phyloP scores from a whole-genome alignment of 176 grass and related monocot genomes.

The Otatea glauca region DNA sequence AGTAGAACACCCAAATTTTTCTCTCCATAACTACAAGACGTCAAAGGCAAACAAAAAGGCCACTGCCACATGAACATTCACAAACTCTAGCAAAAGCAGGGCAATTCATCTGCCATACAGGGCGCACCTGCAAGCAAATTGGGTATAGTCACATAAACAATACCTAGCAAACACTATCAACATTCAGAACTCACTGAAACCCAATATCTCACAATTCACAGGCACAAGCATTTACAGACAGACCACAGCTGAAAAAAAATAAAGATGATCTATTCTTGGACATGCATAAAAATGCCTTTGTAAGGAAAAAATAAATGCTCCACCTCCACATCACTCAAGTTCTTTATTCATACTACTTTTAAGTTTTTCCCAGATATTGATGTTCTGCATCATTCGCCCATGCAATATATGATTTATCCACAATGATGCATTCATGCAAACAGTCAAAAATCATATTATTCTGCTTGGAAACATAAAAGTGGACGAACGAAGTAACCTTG shows the following conservation, averaged over 20 bases:
- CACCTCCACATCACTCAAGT: neutral
- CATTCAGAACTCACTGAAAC: neutral
- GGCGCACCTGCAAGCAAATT: neutral
- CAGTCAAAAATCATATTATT: too few relatives aligned
- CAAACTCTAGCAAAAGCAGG: conserved; percentile 16
- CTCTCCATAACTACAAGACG: neutral
- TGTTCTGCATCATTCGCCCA: neutral
- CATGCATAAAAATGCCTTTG: neutral
- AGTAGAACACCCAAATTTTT: neutral
- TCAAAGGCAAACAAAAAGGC: conserved; percentile 2
- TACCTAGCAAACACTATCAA: neutral
- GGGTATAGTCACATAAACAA: neutral
- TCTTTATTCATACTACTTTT: neutral
- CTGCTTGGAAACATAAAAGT: too few relatives aligned
- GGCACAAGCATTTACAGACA: neutral
- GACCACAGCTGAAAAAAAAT: neutral
- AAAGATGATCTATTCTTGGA: neutral
- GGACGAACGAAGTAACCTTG: too few relatives aligned
- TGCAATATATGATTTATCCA: neutral
- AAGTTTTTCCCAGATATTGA: neutral
- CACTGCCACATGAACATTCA: neutral
- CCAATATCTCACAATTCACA: neutral
- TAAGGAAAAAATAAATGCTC: neutral
- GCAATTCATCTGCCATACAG: neutral
- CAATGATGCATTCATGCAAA: neutral